These are phyloP conservation scores for Penicillium sp. DNA, from an alignment of 2,329 filamentous ascomycete species.

Conservation along the genomic window DNA sequence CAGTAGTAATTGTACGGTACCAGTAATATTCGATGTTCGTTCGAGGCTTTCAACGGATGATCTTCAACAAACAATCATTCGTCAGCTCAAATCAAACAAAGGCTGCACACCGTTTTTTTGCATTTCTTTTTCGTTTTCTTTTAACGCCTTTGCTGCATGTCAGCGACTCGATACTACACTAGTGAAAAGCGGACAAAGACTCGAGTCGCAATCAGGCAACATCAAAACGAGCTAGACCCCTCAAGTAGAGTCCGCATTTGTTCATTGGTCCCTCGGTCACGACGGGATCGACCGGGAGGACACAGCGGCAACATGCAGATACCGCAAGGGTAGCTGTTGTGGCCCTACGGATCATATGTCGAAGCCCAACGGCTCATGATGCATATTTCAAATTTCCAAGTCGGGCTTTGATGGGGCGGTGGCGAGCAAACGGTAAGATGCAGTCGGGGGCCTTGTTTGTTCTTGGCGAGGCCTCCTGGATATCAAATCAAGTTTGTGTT, in stretches of 20 bases:
- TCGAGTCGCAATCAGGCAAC: not conserved
- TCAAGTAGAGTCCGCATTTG: not conserved
- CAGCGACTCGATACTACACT: not conserved
- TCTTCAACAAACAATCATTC: not conserved
- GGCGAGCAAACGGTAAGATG: not conserved
- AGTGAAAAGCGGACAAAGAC: not conserved
- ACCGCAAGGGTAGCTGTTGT: constrained; percentile 1
- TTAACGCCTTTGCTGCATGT: not conserved
- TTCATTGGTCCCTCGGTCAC: constrained; percentile 10
- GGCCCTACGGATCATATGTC: not conserved
- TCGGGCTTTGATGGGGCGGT: not conserved
- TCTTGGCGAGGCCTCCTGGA: not conserved
- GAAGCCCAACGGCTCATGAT: not conserved
- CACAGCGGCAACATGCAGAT: constrained; percentile 16
- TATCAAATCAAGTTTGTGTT: not conserved
- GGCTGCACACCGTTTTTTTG: not conserved
- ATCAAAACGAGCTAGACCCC: not conserved
- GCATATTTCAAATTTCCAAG: not conserved
- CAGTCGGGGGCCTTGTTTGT: not conserved
- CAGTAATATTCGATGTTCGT: not conserved
- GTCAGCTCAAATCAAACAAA: not conserved
- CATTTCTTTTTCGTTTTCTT: not conserved
- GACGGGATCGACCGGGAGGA: constrained; percentile 6
- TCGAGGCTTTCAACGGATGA: not conserved
- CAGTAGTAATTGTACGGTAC: not conserved